Base-by-base conservation (phyloP, 2,329 filamentous ascomycete genomes). In the Huntiella bhutanensis region DNA sequence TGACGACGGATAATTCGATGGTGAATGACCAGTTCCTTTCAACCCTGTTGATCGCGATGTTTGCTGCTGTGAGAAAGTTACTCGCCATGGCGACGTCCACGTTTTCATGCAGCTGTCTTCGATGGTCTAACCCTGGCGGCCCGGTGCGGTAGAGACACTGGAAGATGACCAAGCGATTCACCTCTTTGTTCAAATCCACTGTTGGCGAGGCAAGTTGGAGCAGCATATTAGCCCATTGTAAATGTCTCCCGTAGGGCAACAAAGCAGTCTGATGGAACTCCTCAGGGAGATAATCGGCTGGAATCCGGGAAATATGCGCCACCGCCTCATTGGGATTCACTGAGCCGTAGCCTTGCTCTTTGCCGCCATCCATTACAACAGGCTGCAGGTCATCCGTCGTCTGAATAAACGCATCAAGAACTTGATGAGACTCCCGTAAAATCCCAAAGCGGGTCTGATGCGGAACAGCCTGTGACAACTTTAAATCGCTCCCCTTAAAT, bases 181-280 rank as follows among this genome's bases (percentile, higher is more conserved):
- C 68, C 1, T 59, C 49, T 38, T 68, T 67, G 10, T 65, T 68
- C 33, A 74, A 67, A 39, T 73, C 66, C 0, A 80, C 44, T 1
- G 59, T 59, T 0, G 68, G 65, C 1, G 60, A 58, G 0, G 58
- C 55, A 3, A 80, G 55, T 52, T 77, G 67, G 1, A 61, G 53
- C 0, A 74, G 54, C 2, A 80, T 65, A 45, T 76, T 78, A 5
- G 61, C 53, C 68, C 73, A 79, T 44, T 73, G 69, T 5, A 75
- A 56, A 1, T 56, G 53, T 13, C 61, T 49, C 0, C 73, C 73
- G 1, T 67, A 54, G 0, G 68, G 63, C 2, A 79, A 51, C 0
- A 64, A 54, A 0, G 62, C 60, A 13, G 77, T 64, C 0, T 65
- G 60, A 44, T 70, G 68, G 54, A 66, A 78, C 45, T 80, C 73